phyloP scores from a whole-genome alignment of 148 eudicot species.

The Silene uniflora region DNA sequence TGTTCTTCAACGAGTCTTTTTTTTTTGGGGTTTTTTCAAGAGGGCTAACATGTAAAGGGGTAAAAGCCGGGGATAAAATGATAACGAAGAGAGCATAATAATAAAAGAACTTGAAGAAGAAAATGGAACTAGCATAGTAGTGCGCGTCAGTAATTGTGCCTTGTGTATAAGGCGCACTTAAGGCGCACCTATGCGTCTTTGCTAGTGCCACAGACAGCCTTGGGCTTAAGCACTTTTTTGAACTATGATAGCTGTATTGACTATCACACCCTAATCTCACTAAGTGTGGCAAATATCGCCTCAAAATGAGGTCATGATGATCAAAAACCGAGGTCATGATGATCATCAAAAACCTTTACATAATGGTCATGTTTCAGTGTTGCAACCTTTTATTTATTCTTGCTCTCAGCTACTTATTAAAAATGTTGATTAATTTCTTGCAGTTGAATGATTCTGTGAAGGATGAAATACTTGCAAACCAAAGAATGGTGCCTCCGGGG shows the following conservation, averaged over 20 bases:
- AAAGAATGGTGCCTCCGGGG: constrained; percentile 98
- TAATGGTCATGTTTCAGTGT: not conserved
- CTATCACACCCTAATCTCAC: not conserved
- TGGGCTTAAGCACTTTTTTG: not conserved
- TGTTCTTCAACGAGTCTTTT: no score
- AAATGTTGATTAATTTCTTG: constrained; percentile 24
- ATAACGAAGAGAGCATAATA: no score
- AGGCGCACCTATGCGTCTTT: no score
- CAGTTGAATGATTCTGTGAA: constrained; percentile 94
- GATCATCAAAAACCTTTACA: not conserved
- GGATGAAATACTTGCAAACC: constrained; percentile 94
- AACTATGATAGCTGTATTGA: not conserved
- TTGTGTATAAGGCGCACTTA: no score
- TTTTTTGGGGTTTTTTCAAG: no score
- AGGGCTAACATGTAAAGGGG: no score
- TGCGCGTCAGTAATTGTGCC: no score
- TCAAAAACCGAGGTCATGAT: not conserved
- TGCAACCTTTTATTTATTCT: not conserved
- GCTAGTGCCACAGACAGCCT: no score
- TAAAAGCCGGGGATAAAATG: no score
- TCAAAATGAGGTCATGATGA: not conserved
- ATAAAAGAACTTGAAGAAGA: no score
- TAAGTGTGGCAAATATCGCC: not conserved
- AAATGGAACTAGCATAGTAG: no score
- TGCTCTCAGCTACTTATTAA: not conserved